These are phyloP conservation scores for Pseudocercospora macadamiae DNA, from an alignment of 2,329 filamentous ascomycete species.

Conservation along the genomic window DNA sequence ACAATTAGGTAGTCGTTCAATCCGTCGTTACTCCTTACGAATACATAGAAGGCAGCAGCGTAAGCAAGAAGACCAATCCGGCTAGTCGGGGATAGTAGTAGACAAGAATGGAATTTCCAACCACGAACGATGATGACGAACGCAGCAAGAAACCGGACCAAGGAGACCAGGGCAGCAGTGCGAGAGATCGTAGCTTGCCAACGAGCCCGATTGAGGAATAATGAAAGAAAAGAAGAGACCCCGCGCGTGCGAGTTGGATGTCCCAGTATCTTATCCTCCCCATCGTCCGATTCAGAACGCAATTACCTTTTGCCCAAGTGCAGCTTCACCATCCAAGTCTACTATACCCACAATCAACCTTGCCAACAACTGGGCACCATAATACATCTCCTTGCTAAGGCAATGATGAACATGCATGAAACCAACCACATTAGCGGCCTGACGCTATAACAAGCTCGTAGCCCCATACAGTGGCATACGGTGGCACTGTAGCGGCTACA, in stretches of 20 bases:
- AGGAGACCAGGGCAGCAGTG: too few species aligned
- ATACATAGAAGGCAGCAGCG: constrained; percentile 2
- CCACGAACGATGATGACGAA: background rate
- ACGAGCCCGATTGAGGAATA: background rate
- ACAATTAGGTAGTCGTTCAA: too few species aligned
- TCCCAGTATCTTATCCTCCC: background rate
- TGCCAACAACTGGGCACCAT: too few species aligned
- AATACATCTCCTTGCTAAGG: too few species aligned
- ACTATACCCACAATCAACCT: too few species aligned
- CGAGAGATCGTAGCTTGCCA: background rate
- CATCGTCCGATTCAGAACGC: background rate
- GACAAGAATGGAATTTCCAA: background rate
- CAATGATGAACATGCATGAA: too few species aligned
- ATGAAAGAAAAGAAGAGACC: background rate
- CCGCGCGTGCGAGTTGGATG: background rate
- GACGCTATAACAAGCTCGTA: background rate
- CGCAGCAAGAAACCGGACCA: too few species aligned
- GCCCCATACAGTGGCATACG: too few species aligned
- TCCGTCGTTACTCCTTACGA: background rate
- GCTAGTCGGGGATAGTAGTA: background rate
- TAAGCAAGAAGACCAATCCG: background rate
- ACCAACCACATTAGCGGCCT: background rate
- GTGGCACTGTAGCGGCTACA: too few species aligned
- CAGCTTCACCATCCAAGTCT: too few species aligned
- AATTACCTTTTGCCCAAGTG: background rate